Base-by-base conservation (phyloP, 164 flowering plant genomes). In the Macadamia tetraphylla region DNA sequence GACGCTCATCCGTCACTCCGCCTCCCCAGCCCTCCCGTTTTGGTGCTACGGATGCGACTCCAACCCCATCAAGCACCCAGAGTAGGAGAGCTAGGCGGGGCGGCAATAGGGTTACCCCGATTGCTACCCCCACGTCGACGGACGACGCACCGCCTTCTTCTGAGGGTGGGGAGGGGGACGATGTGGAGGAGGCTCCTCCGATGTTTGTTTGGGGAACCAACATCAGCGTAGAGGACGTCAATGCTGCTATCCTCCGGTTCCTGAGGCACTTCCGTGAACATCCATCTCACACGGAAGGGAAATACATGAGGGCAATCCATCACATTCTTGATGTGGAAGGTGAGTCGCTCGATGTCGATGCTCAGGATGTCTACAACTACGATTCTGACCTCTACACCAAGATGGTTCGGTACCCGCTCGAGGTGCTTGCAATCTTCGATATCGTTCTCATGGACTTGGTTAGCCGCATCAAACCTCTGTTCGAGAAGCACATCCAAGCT, bases 131-230 rank as follows among this genome's bases (percentile, higher is more conserved):
- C 8, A 74, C 88, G 1, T 80, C 85, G 23, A 76, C 86, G 1
- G 84, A 78, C 55, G 92, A 83, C 0, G 77, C 62, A 9, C 81
- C 84, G 1, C 81, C 83, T 0, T 84, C 95, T 0, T 85, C 96
- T 0, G 93, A 86, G 15, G 87, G 70, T 0, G 83, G 80, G 3
- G 94, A 77, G 2, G 86, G 78, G 8, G 88, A 81, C 17, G 88
- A 81, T 44, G 81, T 58, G 3, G 93, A 88, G 8, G 91, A 80
- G 9, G 81, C 83, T 35, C 83, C 88, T 0, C 94, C 97, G 9
- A 83, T 88, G 80, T 90, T 72, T 61, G 99, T 94, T 0, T 94
- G 99, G 99, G 98, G 99, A 23, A 94, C 99, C 13, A 94, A 88
- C 68, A 89, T 94, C 23, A 92, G 98, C 60, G 98, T 94, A 2